Base-by-base conservation (phyloP, 2,329 filamentous ascomycete species). In the Thelonectria blattea region DNA sequence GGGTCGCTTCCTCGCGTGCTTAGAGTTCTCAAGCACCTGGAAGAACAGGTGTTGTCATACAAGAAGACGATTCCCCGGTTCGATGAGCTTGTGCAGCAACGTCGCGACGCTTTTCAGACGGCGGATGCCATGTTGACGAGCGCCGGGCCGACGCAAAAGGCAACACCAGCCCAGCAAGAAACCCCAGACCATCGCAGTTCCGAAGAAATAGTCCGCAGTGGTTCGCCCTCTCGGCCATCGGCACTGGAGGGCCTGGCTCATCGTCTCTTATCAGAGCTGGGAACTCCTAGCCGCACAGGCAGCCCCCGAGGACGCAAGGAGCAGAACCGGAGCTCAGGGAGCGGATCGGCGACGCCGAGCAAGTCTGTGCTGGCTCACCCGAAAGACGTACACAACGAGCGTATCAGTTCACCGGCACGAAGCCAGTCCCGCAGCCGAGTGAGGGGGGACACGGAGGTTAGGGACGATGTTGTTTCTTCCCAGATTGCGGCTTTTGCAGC, bases 11-110 rank as follows among this genome's bases (percentile, higher is more conserved):
- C 81, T 18, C 80, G 80, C 30, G 79, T 91, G 4, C 79, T 91
- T 14, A 74, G 75, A 1, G 79, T 88, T 20, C 74, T 93, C 1
- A 83, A 87, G 64, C 76, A 74, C 7, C 80, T 93, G 1, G 82
- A 86, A 11, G 81, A 86, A 22, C 87, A 92, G 71, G 83, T 91
- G 12, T 75, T 80, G 14, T 78, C 78, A 1, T 92, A 89, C 78
- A 85, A 86, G 54, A 78, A 80, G 48, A 83, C 85, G 6, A 83
- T 93, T 7, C 86, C 89, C 0, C 85, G 91, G 39, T 93, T 93
- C 71, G 88, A 92, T 52, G 87, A 90, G 39, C 80, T 93, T 2
- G 78, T 93, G 4, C 88, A 83, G 75, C 87, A 83, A 74, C 87
- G 82, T 12, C 85, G 86, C 5, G 84, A 88, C 62, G 86, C 85